A percentile compares a stretch with the other conserved stretches of the same genome.
phyloP scores from a whole-genome alignment of 305 asterid genomes.

The Petunia hybrid region DNA sequence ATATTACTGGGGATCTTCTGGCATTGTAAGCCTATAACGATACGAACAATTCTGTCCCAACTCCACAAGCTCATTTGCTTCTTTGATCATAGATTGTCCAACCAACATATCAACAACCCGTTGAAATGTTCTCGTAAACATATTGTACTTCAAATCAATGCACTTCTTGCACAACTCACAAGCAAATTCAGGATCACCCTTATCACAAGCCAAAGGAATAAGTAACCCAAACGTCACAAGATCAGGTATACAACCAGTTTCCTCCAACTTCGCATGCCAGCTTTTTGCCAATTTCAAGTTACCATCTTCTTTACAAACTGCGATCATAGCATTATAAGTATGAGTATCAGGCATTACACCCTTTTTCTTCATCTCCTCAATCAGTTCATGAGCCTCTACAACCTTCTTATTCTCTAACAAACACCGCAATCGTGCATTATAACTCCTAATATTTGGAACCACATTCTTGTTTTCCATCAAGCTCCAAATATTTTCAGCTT shows the following conservation, averaged over 20 bases:
- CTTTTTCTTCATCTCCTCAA: constrained; percentile 48
- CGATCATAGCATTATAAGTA: constrained; percentile 51
- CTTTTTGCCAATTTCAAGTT: constrained; percentile 49
- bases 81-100: constrained; percentile 38
- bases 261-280: constrained; percentile 47
- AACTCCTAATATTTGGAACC: constrained; percentile 48
- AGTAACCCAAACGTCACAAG: constrained; percentile 43
- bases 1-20: neutral
- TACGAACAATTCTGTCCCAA: constrained; percentile 30
- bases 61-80: constrained; percentile 49
- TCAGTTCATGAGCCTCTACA: constrained; percentile 45
- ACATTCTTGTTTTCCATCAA: constrained; percentile 54
- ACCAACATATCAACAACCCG: constrained; percentile 45
- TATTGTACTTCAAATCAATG: constrained; percentile 32
- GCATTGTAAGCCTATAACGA: neutral
- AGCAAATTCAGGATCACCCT: constrained; percentile 48
- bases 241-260: constrained; percentile 41
- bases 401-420: constrained; percentile 43
- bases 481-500: constrained; percentile 54
- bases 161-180: constrained; percentile 48
- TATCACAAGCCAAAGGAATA: constrained; percentile 49
- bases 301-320: constrained; percentile 45
- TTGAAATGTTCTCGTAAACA: constrained; percentile 35
- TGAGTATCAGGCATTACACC: constrained; percentile 45
- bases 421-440: constrained; percentile 50